Evolutionary conservation across 352 stramenopile species (phyloP).

Genomic region (Phytophthora syringae): DNA sequence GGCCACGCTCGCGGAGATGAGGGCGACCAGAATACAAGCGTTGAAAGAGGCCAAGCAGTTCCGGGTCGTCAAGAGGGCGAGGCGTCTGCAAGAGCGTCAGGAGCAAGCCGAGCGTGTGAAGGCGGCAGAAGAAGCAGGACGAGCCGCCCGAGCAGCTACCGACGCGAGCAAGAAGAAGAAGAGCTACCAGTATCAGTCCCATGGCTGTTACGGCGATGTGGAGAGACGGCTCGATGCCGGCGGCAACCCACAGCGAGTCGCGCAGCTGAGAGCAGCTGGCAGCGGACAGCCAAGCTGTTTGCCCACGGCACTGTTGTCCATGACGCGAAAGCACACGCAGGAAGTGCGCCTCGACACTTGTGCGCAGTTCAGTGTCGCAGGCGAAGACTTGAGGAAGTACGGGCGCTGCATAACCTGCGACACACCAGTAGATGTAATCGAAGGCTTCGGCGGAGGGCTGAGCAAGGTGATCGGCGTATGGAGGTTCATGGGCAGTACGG

Average conservation of each 20-base stretch:
- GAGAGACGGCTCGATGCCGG: background rate
- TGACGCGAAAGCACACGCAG: background rate
- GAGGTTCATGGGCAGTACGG: background rate
- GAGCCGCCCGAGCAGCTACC: background rate
- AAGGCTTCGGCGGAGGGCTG: conserved; percentile 14
- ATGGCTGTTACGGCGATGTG: conserved; percentile 4
- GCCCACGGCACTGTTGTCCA: background rate
- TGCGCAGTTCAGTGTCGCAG: background rate
- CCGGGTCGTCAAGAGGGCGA: too few species aligned
- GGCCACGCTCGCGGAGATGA: too few species aligned
- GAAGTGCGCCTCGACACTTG: conserved; percentile 10
- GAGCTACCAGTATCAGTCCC: conserved; percentile 3
- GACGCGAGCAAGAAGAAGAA: background rate
- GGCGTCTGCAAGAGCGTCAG: too few species aligned
- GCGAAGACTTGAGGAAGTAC: background rate
- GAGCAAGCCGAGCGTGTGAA: background rate
- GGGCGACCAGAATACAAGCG: too few species aligned
- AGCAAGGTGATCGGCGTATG: background rate
- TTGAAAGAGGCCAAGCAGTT: too few species aligned
- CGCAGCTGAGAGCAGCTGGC: background rate
- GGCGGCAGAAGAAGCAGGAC: background rate
- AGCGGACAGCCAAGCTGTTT: background rate
- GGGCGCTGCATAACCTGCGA: background rate
- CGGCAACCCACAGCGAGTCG: background rate
- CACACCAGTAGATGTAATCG: background rate